phyloP scores from a whole-genome alignment of 441 rosid genomes.

The Bocquillonia castaneifolia region DNA sequence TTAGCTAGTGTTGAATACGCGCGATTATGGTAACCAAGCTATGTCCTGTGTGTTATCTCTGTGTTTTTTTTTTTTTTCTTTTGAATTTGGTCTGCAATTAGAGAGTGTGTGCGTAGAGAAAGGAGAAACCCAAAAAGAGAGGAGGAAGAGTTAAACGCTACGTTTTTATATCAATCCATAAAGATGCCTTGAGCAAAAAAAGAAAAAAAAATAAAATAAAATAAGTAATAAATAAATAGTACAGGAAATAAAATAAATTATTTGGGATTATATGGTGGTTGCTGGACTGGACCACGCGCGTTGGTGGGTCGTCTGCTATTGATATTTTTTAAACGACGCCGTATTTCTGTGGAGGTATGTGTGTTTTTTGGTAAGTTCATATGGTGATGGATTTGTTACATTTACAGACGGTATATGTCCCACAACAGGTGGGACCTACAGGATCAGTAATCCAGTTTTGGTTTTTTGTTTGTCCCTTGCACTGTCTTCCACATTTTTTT shows the following conservation, averaged over 20 bases:
- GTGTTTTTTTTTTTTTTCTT: constrained; percentile 6
- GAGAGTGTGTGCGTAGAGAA: background rate
- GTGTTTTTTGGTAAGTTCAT: too few relatives aligned
- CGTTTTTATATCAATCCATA: constrained; percentile 36
- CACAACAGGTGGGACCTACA: too few relatives aligned
- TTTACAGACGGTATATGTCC: too few relatives aligned
- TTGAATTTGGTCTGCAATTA: background rate
- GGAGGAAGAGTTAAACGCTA: constrained; percentile 24
- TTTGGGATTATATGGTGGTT: constrained; percentile 16
- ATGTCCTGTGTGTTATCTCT: background rate
- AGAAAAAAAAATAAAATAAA: background rate
- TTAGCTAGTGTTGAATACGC: constrained; percentile 24
- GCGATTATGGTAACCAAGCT: constrained; percentile 19
- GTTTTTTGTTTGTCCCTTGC: too few relatives aligned
- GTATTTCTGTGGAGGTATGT: too few relatives aligned
- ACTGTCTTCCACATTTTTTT: too few relatives aligned
- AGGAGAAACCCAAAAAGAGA: background rate
- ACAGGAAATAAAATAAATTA: too few relatives aligned
- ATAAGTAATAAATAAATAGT: background rate
- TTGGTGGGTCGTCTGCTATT: background rate
- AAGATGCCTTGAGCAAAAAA: background rate
- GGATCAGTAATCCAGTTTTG: too few relatives aligned
- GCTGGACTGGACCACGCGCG: constrained; percentile 9
- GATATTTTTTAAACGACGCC: background rate
- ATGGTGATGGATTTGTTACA: too few relatives aligned